Conservation (phyloP, 2,329 filamentous ascomycete species). For the Fusarium fracticaudum region DNA sequence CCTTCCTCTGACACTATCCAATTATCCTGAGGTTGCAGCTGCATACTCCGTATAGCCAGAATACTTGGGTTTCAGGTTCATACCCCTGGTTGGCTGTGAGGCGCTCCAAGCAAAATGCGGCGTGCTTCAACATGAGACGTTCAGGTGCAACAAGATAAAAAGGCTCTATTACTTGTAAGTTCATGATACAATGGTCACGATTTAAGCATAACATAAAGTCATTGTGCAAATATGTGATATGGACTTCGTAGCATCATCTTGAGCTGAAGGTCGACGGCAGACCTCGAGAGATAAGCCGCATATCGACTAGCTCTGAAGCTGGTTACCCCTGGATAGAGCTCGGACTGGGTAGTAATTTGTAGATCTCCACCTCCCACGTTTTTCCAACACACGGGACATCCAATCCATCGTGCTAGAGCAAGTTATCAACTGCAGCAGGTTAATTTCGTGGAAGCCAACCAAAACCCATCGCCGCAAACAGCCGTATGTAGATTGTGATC, state of each 20-base stretch:
- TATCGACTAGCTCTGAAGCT: slow-evolving; percentile 10
- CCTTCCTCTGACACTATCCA: background rate
- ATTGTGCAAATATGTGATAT: background rate
- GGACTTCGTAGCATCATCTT: background rate
- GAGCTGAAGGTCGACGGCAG: background rate
- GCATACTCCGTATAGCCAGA: background rate
- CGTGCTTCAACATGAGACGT: slow-evolving; percentile 17
- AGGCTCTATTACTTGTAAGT: background rate
- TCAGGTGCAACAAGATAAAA: background rate
- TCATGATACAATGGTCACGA: background rate
- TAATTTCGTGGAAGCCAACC: slow-evolving; percentile 13
- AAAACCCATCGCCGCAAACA: slow-evolving; percentile 11
- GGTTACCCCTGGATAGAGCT: slow-evolving; percentile 34
- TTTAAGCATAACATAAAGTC: background rate
- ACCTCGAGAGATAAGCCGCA: slow-evolving; percentile 3
- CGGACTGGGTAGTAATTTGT: slow-evolving; percentile 20
- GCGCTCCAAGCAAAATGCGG: slow-evolving; percentile 16
- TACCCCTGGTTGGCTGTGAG: slow-evolving; percentile 16
- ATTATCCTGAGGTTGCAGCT: slow-evolving; percentile 8
- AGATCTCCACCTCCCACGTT: slow-evolving; percentile 33
- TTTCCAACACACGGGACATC: slow-evolving; percentile 6
- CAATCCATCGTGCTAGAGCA: slow-evolving; percentile 17
- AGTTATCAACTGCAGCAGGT: slow-evolving; percentile 16
- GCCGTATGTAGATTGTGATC: background rate
- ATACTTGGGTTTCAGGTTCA: slow-evolving; percentile 25